phyloP scores from a whole-genome alignment of 2,329 filamentous ascomycete species.

The Aureobasidium sp. region DNA sequence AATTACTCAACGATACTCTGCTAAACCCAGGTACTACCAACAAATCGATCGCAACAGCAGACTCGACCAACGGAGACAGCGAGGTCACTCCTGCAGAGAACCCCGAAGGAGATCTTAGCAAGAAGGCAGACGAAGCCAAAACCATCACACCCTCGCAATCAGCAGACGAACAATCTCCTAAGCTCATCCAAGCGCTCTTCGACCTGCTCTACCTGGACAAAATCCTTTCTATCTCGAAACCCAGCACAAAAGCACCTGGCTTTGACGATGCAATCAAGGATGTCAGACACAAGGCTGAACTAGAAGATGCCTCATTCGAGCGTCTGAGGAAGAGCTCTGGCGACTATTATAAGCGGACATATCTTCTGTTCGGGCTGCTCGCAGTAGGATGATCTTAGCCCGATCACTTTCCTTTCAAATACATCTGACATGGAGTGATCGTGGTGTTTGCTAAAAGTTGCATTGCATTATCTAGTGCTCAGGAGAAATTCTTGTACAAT shows the following conservation, averaged over 20 bases:
- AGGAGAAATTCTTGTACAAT: no score
- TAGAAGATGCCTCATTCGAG: slow-evolving; percentile 44
- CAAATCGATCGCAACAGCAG: neutral
- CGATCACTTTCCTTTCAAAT: no score
- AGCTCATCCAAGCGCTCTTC: slow-evolving; percentile 36
- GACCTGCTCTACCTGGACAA: slow-evolving; percentile 38
- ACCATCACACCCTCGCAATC: neutral
- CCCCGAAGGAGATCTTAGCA: slow-evolving; percentile 12
- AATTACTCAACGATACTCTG: slow-evolving; percentile 32
- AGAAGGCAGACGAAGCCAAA: slow-evolving; percentile 14
- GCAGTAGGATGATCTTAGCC: slow-evolving; percentile 23
- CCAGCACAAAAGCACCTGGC: neutral
- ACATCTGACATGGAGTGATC: no score
- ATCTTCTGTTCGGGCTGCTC: slow-evolving; percentile 73
- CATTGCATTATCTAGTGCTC: neutral
- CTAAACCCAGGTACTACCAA: slow-evolving; percentile 10
- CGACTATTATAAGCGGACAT: slow-evolving; percentile 79
- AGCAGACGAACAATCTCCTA: slow-evolving; percentile 22
- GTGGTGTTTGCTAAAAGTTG: no score
- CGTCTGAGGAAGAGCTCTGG: slow-evolving; percentile 55
- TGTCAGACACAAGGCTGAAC: slow-evolving; percentile 40
- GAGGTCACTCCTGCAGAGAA: slow-evolving; percentile 7
- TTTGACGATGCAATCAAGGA: slow-evolving; percentile 29
- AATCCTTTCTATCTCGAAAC: slow-evolving; percentile 15
- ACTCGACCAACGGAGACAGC: slow-evolving; percentile 14